Evolutionary conservation across 306 rosid species (phyloP), one percentile per base, ranked within the genome.

Genomic region (Abrus precatorius): DNA sequence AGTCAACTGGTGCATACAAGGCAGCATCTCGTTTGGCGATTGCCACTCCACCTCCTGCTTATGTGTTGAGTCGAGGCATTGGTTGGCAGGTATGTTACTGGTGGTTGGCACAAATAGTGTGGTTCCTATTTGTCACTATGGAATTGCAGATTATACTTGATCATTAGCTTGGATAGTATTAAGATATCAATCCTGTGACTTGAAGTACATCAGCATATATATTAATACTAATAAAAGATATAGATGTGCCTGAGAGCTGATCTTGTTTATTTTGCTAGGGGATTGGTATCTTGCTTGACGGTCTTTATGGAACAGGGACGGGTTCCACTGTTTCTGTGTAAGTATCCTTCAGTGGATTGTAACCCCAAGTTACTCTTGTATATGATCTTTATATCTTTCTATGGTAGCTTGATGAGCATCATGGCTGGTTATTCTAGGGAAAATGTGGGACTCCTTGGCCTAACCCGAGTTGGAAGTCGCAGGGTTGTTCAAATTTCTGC

Each of bases 31-130:
- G 98, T 52, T 79, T 93, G 85, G 98, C 98, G 0, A 93, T 91
- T 38, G 98, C 98, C 27, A 93, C 98, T 34, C 98, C 98, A 59
- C 98, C 98, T 62, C 98, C 98, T 62, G 94, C 98, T 50, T 90
- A 91, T 76, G 98, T 93, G 71, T 85, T 93, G 86, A 93, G 98
- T 83, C 87, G 98, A 61, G 98, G 98, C 81, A 93, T 93, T 53
- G 98, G 98, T 74, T 93, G 98, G 98, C 98, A 93, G 93, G 98
- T 93, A 54, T 76, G 84, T 69, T 69, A 36, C 40, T 36, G 40
- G 6, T 72, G 54, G 36, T 29, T 29, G 9, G 65, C 27, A 59
- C 52, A 68, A 43, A n/a, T 5, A 30, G 20, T 61, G 20, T 72
- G 54, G 11, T 77, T 12, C 11, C n/a, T 45, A 20, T 6, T 77